phyloP scores from a whole-genome alignment of 345 rosid genomes.

The Angophora floribunda region DNA sequence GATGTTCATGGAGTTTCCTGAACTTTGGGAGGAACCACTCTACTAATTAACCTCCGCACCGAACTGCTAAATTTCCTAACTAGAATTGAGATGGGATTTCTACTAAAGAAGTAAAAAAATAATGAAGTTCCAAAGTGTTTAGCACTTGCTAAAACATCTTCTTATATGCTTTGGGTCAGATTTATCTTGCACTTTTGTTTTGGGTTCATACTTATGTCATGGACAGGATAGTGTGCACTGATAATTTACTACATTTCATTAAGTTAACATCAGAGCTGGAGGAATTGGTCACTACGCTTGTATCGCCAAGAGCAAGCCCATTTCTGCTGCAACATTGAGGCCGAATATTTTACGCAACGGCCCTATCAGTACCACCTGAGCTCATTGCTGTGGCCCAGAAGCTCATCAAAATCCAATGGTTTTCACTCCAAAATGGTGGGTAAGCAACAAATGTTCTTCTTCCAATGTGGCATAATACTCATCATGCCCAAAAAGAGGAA shows the following conservation, averaged over 20 bases:
- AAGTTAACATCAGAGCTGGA: not conserved
- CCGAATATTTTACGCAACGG: not conserved
- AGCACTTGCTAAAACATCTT: not conserved
- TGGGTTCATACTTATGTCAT: not conserved
- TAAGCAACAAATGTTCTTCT: not conserved
- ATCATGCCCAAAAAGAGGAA: not conserved
- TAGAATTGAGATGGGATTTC: not conserved
- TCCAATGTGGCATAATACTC: not conserved
- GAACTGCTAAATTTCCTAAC: not conserved
- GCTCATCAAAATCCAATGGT: not conserved
- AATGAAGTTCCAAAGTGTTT: not conserved
- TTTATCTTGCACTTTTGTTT: not conserved
- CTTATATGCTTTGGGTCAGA: not conserved
- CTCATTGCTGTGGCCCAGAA: not conserved
- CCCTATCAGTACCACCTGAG: not conserved
- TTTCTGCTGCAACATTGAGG: not conserved
- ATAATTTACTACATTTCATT: not conserved
- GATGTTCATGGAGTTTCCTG: slow-evolving; percentile 54
- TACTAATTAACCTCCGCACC: slow-evolving; percentile 1
- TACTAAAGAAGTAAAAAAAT: not conserved
- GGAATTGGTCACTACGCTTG: not conserved
- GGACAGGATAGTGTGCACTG: not conserved
- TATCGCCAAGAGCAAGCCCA: not conserved
- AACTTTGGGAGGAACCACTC: slow-evolving; percentile 51
- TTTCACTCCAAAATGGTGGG: not conserved